Base-by-base conservation (phyloP, 225 moss, liverwort and hornwort genomes). In the Sphagnum tenellum region DNA sequence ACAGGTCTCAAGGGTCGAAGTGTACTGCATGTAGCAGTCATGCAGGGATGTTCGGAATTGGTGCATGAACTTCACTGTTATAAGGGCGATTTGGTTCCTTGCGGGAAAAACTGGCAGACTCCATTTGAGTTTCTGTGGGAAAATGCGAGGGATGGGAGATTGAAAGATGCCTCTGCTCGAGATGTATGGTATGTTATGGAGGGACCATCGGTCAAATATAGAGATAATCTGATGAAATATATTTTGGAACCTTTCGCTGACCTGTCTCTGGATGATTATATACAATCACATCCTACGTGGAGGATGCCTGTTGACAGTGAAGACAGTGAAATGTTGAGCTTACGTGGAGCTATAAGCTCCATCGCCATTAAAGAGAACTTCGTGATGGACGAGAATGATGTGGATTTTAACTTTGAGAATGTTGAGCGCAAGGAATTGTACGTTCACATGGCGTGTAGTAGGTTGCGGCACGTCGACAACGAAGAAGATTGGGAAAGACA, bases 21-120 rank as follows among this genome's bases (percentile, higher is more conserved):
- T 7, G 81, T 69, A 2, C 65, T 82, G 48, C 81, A 78, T 62
- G 75, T 70, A 3, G 81, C 77, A 7, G 78, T 67, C 8, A 65
- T 70, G 47, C 74, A 78, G 65, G 82, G 82, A 8, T 82, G 75
- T 49, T 47, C 61, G 12, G 46, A 68, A n/a, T 66, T 82, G 54
- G 12, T 70, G n/a, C 64, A 1, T 29, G 29, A 29, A 29, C 29
- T 29, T 29, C 29, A 29, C 29, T 0, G 1, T 0, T 29, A 29
- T 29, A 1, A 52, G 7, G 6, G 9, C 52, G 6, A 9, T 6
- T 52, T 52, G 6, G 6, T 9, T 29, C 29, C 29, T 29, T 29
- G 29, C 29, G 29, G 29, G 29, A 29, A 29, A 44, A 46, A 9
- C 44, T 46, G 61, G 44, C 0, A 3, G 46, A 53, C 45, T 55